Conservation (phyloP, 2,329 filamentous ascomycete species). For the Cadophora gregata region DNA sequence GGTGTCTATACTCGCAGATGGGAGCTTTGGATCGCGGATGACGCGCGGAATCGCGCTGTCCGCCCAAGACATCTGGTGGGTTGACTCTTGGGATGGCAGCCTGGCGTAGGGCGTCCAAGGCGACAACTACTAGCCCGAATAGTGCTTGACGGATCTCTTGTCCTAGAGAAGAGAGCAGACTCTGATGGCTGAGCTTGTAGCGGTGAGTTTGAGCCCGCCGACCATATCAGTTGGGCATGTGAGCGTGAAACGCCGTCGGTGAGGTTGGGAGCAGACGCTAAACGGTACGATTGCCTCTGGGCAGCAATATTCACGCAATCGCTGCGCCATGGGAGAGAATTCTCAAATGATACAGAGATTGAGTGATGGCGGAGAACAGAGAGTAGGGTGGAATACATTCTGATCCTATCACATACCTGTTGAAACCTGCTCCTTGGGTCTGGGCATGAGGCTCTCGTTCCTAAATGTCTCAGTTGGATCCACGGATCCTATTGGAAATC, state of each 20-base stretch:
- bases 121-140: not conserved
- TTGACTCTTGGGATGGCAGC: not conserved
- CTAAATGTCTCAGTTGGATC: not conserved
- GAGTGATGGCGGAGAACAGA: not conserved
- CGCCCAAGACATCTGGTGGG: not conserved
- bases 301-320: not conserved
- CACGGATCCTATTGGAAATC: not conserved
- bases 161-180: not conserved
- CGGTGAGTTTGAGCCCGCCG: not conserved
- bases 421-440: not conserved
- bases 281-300: not conserved
- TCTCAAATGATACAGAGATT: not conserved
- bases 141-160: not conserved
- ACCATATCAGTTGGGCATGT: not conserved
- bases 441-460: not conserved
- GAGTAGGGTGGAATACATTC: not conserved
- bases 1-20: not conserved
- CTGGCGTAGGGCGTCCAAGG: conserved; percentile 5
- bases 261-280: not conserved
- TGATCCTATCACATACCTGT: too few relatives aligned
- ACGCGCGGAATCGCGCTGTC: not conserved
- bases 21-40: not conserved
- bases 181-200: not conserved
- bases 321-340: not conserved
- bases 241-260: not conserved